Evolutionary conservation across 1,284 basidiomycete species (phyloP).

Genomic region (Rhizopogon hawkerae): DNA sequence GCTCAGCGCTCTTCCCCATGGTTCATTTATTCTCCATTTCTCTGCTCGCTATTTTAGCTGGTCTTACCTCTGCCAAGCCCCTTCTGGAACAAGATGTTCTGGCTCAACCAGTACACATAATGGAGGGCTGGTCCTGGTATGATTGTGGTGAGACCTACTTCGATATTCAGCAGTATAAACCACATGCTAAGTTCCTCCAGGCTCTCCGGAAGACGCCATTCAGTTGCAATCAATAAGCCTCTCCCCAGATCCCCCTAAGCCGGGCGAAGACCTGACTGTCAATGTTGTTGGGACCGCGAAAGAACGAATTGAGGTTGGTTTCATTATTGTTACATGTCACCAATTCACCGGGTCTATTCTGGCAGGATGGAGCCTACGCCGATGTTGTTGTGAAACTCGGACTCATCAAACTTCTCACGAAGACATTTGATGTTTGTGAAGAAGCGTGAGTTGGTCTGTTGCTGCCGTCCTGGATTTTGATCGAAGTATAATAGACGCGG

Average conservation of each 20-base stretch:
- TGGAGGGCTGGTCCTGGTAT: constrained; percentile 43
- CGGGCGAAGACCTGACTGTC: constrained; percentile 78
- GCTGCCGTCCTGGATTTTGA: constrained; percentile 1
- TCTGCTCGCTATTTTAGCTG: constrained; percentile 30
- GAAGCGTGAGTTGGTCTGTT: constrained; percentile 67
- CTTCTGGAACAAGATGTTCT: constrained; percentile 35
- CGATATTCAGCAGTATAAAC: neutral
- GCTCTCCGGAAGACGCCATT: constrained; percentile 38
- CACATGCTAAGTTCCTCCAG: constrained; percentile 28
- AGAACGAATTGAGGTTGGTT: constrained; percentile 56
- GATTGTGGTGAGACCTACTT: constrained; percentile 46
- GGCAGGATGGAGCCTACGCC: constrained; percentile 82
- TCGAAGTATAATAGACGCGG: constrained; percentile 39
- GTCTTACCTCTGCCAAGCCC: constrained; percentile 28
- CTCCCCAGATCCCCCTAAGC: constrained; percentile 74
- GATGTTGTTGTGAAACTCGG: constrained; percentile 87
- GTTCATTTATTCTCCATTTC: constrained; percentile 34
- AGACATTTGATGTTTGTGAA: constrained; percentile 80
- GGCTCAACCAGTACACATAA: constrained; percentile 29
- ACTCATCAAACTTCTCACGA: constrained; percentile 73
- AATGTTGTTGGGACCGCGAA: constrained; percentile 57
- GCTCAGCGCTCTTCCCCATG: constrained; percentile 27
- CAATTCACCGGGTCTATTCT: constrained; percentile 6
- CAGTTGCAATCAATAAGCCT: constrained; percentile 61
- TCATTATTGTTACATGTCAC: neutral